These are phyloP conservation scores for Colletotrichum shisoi DNA, from an alignment of 2,329 filamentous ascomycete species.

Conservation along the genomic window DNA sequence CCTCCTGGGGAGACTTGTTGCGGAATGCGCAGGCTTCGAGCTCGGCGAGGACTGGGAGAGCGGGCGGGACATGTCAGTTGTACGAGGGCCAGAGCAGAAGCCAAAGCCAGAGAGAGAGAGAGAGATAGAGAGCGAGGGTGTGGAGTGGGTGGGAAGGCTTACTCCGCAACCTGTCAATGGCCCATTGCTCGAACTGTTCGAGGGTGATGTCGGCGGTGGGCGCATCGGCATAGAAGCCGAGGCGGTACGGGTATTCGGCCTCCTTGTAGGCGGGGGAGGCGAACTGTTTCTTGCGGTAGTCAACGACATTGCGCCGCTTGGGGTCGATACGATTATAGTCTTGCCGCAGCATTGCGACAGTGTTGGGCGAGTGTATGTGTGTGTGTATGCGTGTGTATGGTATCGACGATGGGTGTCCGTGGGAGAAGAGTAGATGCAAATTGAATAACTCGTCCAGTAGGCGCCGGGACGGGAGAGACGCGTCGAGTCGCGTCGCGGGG, in stretches of 20 bases:
- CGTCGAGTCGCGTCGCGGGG: slow-evolving; percentile 32
- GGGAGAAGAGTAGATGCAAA: slow-evolving; percentile 16
- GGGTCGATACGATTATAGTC: slow-evolving; percentile 64
- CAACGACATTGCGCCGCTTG: slow-evolving; percentile 79
- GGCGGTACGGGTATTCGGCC: slow-evolving; percentile 79
- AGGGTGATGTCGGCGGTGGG: slow-evolving; percentile 94
- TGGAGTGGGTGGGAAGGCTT: slow-evolving; percentile 41
- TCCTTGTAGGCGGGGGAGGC: slow-evolving; percentile 78
- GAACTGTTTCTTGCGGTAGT: slow-evolving; percentile 88
- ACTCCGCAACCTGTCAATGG: slow-evolving; percentile 88
- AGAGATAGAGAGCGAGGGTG: too few relatives aligned
- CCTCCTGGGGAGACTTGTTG: slow-evolving; percentile 85
- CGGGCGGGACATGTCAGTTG: slow-evolving; percentile 8
- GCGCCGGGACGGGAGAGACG: slow-evolving; percentile 25
- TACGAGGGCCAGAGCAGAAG: neutral
- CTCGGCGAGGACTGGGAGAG: slow-evolving; percentile 74
- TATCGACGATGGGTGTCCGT: slow-evolving; percentile 1
- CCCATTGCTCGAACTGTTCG: slow-evolving; percentile 99
- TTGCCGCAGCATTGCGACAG: slow-evolving; percentile 56
- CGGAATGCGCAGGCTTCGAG: slow-evolving; percentile 95
- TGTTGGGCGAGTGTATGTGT: slow-evolving; percentile 1
- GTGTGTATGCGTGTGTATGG: neutral
- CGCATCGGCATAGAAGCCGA: slow-evolving; percentile 90
- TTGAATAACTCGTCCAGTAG: slow-evolving; percentile 1
- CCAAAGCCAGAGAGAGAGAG: too few relatives aligned